Percentiles rank a stretch among this genome's conserved stretches.
These are phyloP conservation scores for Aspergillus nidulans DNA, from an alignment of 495 filamentous ascomycete species.

Conservation along the genomic window DNA sequence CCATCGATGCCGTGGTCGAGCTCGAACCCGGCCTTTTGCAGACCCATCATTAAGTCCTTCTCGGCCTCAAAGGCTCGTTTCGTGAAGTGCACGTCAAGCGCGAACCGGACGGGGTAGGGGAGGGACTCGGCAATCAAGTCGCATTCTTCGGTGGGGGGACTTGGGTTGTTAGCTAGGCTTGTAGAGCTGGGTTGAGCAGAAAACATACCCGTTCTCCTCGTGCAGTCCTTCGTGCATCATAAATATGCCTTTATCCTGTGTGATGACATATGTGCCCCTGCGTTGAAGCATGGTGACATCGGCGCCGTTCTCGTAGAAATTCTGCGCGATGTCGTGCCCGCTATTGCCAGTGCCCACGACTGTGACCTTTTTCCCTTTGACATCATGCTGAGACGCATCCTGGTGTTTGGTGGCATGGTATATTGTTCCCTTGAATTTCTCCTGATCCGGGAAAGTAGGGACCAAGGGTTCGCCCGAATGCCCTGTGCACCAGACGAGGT, in stretches of 20 bases:
- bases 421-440: conserved; percentile 42
- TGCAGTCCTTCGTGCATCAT: conserved; percentile 57
- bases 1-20: conserved; percentile 62
- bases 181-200: neutral
- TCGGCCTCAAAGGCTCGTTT: conserved; percentile 47
- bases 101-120: conserved; percentile 57
- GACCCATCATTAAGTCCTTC: conserved; percentile 51
- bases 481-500: conserved; percentile 48
- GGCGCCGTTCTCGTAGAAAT: conserved; percentile 70
- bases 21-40: conserved; percentile 63
- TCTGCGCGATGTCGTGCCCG: conserved; percentile 79
- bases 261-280: conserved; percentile 69
- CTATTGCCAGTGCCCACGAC: conserved; percentile 81
- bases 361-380: conserved; percentile 62
- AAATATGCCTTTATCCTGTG: conserved; percentile 53
- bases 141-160: conserved; percentile 53
- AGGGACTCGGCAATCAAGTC: conserved; percentile 55
- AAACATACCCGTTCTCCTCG: conserved; percentile 49
- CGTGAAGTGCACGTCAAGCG: conserved; percentile 48
- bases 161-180: conserved; percentile 1
- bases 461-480: conserved; percentile 47
- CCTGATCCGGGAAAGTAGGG: conserved; percentile 42
- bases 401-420: conserved; percentile 43
- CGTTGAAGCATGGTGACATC: conserved; percentile 79
- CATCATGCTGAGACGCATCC: conserved; percentile 32